Base-by-base conservation (phyloP, 306 rosid genomes). In the Fagus crenata region DNA sequence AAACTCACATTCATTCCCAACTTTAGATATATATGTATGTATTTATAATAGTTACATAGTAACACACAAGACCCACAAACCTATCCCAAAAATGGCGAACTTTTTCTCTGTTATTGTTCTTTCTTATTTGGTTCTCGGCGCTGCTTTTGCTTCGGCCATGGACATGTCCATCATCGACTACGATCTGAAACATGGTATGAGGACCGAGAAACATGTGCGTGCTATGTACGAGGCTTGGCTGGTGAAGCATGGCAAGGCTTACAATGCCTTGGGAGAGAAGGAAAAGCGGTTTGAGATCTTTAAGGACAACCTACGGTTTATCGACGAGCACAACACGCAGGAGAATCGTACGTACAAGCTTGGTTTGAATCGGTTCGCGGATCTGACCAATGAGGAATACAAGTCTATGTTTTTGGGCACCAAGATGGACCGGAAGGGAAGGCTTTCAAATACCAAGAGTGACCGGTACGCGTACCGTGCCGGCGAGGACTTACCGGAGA, bases 101-200 rank as follows among this genome's bases (percentile, higher is more conserved):
- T 42, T n/a, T 58, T 22, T 11, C 42, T 72, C 73, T 77, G 1
- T 3, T 17, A 40, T 65, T 76, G 4, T 7, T 53, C 0, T 74
- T 84, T 18, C 72, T 55, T 9, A 37, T 63, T 31, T 60, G 69
- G 2, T 65, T 76, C 2, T 5, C 69, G 2, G 31, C 82, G 33
- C 33, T 78, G 43, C 81, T 41, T 35, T 80, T 4, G 76, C 49
- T 0, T 49, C n/a, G 6, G 81, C 94, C 8, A 7, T 79, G n/a
- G 95, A 88, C 88, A 88, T 90, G 91, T 95, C 98, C 80, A 95
- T 92, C 74, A 82, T 89, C 22, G 87, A 88, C 75, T 90, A 92
- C 69, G 83, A 93, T 40, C 86, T 87, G 0, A 86, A 81, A 8
- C 83, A 87, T 58, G 76, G 75, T 69, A 5, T 53, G 81, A 74